Evolutionary conservation across 2,329 filamentous ascomycete genomes (phyloP).

Genomic region (Daldinia eschscholtzii): DNA sequence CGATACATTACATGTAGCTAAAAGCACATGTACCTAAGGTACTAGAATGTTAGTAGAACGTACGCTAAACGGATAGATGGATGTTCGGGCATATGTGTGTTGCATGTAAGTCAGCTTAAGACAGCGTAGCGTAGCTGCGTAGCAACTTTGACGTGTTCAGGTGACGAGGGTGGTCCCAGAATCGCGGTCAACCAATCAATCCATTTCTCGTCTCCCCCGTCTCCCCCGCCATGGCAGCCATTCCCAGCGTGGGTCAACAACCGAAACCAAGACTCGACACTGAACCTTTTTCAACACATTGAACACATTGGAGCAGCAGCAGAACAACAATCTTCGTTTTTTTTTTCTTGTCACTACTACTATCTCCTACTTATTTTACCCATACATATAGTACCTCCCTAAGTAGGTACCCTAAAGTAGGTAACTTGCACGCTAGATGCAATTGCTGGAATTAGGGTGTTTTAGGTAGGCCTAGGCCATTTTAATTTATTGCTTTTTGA

Average conservation of each 20-base stretch:
- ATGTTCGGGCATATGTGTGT: background rate
- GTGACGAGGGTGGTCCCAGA: constrained; percentile 43
- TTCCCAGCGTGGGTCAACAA: constrained; percentile 22
- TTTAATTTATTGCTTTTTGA: constrained; percentile 2
- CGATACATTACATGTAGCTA: constrained; percentile 7
- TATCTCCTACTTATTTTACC: background rate
- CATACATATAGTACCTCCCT: background rate
- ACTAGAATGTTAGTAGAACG: too few species aligned
- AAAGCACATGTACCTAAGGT: background rate
- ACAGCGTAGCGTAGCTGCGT: constrained; percentile 32
- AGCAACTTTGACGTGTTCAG: constrained; percentile 45
- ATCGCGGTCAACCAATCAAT: constrained; percentile 36
- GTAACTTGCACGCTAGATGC: background rate
- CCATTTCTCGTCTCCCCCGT: constrained; percentile 19
- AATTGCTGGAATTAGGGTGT: background rate
- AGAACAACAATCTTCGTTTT: constrained; percentile 21
- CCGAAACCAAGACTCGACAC: constrained; percentile 38
- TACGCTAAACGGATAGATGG: background rate
- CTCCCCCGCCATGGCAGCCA: constrained; percentile 35
- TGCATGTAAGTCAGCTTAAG: constrained; percentile 8
- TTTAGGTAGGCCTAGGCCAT: constrained; percentile 1
- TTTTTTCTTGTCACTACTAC: background rate
- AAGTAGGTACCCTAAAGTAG: background rate
- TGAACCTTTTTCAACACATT: constrained; percentile 18
- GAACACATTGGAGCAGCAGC: constrained; percentile 9